These are phyloP conservation scores for Penicillium sp. DNA, from an alignment of 2,329 filamentous ascomycete genomes.

Conservation along the genomic window DNA sequence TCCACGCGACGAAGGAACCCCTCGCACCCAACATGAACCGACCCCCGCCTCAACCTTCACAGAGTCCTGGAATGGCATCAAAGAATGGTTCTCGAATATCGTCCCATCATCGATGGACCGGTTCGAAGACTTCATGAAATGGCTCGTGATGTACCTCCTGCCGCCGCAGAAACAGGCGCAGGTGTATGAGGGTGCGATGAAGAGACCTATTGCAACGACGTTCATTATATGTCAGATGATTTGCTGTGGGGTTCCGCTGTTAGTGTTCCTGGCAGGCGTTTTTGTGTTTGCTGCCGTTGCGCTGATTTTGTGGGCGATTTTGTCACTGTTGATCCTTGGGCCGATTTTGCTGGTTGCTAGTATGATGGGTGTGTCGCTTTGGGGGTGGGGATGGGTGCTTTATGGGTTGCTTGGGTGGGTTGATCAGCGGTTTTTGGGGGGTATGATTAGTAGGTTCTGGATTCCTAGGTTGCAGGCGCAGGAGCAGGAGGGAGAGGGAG, in stretches of 20 bases:
- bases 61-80: constrained; percentile 16
- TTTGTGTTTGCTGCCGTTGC: constrained; percentile 35
- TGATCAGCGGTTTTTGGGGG: constrained; percentile 26
- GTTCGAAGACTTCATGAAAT: constrained; percentile 27
- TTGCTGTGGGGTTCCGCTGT: constrained; percentile 35
- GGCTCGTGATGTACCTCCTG: constrained; percentile 25
- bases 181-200: constrained; percentile 30
- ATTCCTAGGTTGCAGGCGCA: constrained; percentile 10
- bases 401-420: constrained; percentile 29
- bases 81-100: constrained; percentile 18
- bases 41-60: constrained; percentile 17
- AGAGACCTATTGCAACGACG: constrained; percentile 32
- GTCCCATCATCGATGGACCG: constrained; percentile 27
- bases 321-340: constrained; percentile 32
- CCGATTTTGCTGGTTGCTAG: constrained; percentile 31
- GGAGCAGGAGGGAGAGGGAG: neutral
- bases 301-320: constrained; percentile 30
- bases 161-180: constrained; percentile 28
- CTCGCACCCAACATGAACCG: constrained; percentile 14
- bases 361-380: constrained; percentile 30
- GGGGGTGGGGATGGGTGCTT: constrained; percentile 32
- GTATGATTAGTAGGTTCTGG: constrained; percentile 26
- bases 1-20: constrained; percentile 21
- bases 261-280: constrained; percentile 34
- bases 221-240: constrained; percentile 35